Percentiles rank a stretch among this genome's conserved stretches.
phyloP scores from a whole-genome alignment of 108 stramenopile species.

The Skeletonema marinoi region DNA sequence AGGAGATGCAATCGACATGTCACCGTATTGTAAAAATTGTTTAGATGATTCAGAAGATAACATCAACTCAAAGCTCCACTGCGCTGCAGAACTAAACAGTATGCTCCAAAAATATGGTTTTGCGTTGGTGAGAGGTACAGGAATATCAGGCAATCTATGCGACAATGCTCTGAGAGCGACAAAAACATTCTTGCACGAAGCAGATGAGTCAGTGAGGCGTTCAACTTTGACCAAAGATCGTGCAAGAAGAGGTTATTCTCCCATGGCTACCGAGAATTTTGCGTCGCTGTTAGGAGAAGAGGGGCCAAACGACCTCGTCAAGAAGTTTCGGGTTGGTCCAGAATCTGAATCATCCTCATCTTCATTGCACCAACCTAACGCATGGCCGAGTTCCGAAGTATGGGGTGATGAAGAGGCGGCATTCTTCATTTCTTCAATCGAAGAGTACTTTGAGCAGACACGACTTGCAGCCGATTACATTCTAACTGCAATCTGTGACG shows the following conservation, averaged over 20 bases:
- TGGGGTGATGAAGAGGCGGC: conserved; percentile 46
- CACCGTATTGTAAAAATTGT: conserved; percentile 42
- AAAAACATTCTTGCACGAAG: conserved; percentile 62
- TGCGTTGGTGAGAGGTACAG: conserved; percentile 54
- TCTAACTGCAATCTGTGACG: conserved; percentile 68
- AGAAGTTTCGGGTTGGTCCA: conserved; percentile 74
- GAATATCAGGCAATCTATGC: conserved; percentile 34
- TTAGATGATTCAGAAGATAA: not conserved
- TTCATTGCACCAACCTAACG: conserved; percentile 65
- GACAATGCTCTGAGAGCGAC: conserved; percentile 54
- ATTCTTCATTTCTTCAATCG: conserved; percentile 47
- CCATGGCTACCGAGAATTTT: conserved; percentile 76
- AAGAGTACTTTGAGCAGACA: conserved; percentile 56
- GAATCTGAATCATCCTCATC: conserved; percentile 15
- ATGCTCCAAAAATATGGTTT: conserved; percentile 61
- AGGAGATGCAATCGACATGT: conserved; percentile 48
- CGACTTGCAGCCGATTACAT: conserved; percentile 53
- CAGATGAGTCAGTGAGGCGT: conserved; percentile 64
- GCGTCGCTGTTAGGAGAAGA: conserved; percentile 61
- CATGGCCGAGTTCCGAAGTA: conserved; percentile 55
- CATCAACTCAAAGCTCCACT: conserved; percentile 22
- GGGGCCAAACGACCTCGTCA: conserved; percentile 78
- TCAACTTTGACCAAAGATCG: conserved; percentile 71
- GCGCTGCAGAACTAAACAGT: conserved; percentile 29
- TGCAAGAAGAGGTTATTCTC: conserved; percentile 73